These are phyloP conservation scores for Metschnikowia vanudenii DNA, from an alignment of 805 yeast species.

Conservation along the genomic window DNA sequence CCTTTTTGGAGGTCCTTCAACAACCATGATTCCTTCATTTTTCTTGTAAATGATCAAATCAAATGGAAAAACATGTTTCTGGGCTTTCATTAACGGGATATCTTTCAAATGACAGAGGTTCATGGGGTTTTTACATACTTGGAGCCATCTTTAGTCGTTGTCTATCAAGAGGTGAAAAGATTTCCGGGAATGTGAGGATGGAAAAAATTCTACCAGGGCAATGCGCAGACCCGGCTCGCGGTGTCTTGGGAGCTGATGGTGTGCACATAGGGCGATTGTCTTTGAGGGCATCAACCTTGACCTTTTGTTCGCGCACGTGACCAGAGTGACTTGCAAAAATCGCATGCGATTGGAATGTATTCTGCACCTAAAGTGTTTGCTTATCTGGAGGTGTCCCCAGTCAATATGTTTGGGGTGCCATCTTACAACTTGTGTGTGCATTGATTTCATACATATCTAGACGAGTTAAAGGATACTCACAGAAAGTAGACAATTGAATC, in stretches of 20 bases:
- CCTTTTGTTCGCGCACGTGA: conserved; percentile 8
- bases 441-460: too few relatives aligned
- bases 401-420: too few relatives aligned
- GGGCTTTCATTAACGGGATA: not conserved
- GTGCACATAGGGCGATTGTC: conserved; percentile 6
- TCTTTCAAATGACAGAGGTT: not conserved
- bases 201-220: conserved; percentile 16
- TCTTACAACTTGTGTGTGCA: too few relatives aligned
- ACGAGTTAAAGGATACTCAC: too few relatives aligned
- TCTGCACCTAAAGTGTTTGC: not conserved
- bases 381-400: not conserved
- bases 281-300: conserved; percentile 3
- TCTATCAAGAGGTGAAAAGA: conserved; percentile 18
- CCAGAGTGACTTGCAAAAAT: conserved; percentile 4
- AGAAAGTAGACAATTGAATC: too few relatives aligned
- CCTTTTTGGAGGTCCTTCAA: too few relatives aligned
- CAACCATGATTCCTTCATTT: too few relatives aligned
- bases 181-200: conserved; percentile 9
- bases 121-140: conserved; percentile 17
- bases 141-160: conserved; percentile 23
- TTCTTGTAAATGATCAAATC: too few relatives aligned
- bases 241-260: not conserved
- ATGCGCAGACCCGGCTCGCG: conserved; percentile 10
- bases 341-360: not conserved
- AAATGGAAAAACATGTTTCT: not conserved